These are phyloP conservation scores for Xylaria polymorpha DNA, from an alignment of 2,329 filamentous ascomycete species.

Conservation along the genomic window DNA sequence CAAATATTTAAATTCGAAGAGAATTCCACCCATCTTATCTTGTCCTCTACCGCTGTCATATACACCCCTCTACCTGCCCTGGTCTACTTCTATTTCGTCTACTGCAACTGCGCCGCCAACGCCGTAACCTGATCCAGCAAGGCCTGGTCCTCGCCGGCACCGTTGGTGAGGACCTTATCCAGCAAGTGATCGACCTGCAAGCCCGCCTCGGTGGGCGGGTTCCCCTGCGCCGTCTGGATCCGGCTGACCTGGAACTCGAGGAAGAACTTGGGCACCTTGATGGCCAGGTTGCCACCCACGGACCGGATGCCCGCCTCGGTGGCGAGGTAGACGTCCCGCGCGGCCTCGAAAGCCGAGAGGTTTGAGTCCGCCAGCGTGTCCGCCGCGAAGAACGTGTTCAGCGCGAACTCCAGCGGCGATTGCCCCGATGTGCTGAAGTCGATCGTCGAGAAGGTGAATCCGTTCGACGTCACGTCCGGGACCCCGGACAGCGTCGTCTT, in stretches of 20 bases:
- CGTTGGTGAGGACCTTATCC: conserved; percentile 68
- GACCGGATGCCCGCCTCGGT: conserved; percentile 69
- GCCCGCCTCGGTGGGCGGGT: conserved; percentile 61
- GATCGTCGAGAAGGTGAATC: conserved; percentile 64
- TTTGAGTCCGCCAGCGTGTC: conserved; percentile 61
- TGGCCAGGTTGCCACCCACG: conserved; percentile 62
- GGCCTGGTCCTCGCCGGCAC: conserved; percentile 59
- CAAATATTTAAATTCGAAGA: background rate
- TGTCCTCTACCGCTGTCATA: background rate
- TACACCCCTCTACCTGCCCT: background rate
- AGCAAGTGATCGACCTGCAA: conserved; percentile 67
- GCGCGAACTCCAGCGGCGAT: conserved; percentile 65
- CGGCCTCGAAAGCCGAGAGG: conserved; percentile 63
- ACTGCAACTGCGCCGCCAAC: conserved; percentile 42
- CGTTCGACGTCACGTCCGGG: conserved; percentile 64
- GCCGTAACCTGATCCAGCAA: conserved; percentile 63
- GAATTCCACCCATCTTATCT: background rate
- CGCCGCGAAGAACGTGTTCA: conserved; percentile 64
- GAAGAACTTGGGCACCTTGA: conserved; percentile 74
- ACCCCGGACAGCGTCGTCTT: conserved; percentile 63
- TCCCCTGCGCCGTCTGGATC: conserved; percentile 70
- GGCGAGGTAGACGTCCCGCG: conserved; percentile 67
- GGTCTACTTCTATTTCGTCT: background rate
- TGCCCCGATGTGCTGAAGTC: conserved; percentile 64
- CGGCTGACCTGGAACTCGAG: conserved; percentile 68